Conservation (phyloP, 208 protist genomes). For the Porcisia hertigi region DNA sequence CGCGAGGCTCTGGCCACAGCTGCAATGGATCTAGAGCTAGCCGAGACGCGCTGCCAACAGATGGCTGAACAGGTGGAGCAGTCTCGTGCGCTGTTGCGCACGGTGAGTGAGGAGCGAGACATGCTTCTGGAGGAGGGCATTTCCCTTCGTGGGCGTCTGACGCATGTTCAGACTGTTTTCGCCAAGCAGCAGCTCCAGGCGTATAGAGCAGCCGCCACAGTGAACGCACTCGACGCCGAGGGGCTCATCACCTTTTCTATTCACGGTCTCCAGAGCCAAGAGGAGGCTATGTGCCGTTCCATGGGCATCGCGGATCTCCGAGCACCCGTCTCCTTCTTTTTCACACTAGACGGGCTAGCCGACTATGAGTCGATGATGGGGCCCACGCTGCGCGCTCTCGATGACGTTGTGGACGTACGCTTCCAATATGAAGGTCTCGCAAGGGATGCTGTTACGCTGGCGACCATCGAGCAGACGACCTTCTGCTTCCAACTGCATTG, state of each 20-base stretch:
- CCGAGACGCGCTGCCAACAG: slow-evolving; percentile 68
- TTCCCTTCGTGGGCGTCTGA: slow-evolving; percentile 68
- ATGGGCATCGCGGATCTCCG: slow-evolving; percentile 37
- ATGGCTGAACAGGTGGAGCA: slow-evolving; percentile 68
- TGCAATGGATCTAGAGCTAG: slow-evolving; percentile 83
- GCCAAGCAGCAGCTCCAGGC: slow-evolving; percentile 86
- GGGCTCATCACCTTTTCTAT: slow-evolving; percentile 67
- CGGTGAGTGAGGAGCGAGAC: slow-evolving; percentile 69
- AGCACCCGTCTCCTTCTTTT: slow-evolving; percentile 57
- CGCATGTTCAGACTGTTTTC: slow-evolving; percentile 85
- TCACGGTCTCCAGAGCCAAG: slow-evolving; percentile 47
- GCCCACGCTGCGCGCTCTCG: slow-evolving; percentile 56
- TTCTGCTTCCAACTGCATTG: slow-evolving; percentile 82
- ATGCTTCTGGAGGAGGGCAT: slow-evolving; percentile 81
- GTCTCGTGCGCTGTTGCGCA: slow-evolving; percentile 29
- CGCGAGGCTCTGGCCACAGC: slow-evolving; percentile 81
- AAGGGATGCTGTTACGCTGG: slow-evolving; percentile 57
- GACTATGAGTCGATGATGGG: slow-evolving; percentile 84
- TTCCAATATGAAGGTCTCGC: slow-evolving; percentile 74
- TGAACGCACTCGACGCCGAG: slow-evolving; percentile 2
- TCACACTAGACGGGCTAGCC: slow-evolving; percentile 71
- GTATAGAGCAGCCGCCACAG: slow-evolving; percentile 44
- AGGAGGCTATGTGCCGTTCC: slow-evolving; percentile 31
- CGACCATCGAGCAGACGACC: slow-evolving; percentile 48
- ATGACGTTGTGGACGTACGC: slow-evolving; percentile 63